Percentiles rank a stretch among this genome's conserved stretches.
phyloP scores from a whole-genome alignment of 805 yeast species.

The Pichia phayaonensis region DNA sequence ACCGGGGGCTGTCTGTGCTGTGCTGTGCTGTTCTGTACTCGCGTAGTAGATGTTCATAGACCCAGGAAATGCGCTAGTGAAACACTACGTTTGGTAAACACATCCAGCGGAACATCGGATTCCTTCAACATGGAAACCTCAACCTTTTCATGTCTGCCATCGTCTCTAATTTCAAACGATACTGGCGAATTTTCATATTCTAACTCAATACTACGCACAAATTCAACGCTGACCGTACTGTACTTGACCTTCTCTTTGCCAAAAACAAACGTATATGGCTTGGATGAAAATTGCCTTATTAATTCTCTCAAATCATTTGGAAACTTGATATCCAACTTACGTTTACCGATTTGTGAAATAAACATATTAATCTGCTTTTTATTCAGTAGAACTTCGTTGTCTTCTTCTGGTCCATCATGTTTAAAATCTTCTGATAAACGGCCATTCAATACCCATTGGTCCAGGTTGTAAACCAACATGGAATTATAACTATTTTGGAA shows the following conservation, averaged over 20 bases:
- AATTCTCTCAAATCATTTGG: conserved; percentile 4
- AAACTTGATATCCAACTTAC: conserved; percentile 15
- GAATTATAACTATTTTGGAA: conserved; percentile 27
- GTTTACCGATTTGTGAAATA: conserved; percentile 17
- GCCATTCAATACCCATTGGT: conserved; percentile 13
- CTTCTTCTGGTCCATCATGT: conserved; percentile 5
- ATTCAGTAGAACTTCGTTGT: conserved; percentile 9
- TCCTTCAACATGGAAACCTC: conserved; percentile 21
- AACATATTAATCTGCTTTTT: conserved; percentile 19
- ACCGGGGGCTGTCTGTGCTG: no score
- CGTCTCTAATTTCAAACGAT: conserved; percentile 21
- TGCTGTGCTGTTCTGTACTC: no score
- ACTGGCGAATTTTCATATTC: conserved; percentile 21
- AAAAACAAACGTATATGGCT: conserved; percentile 6
- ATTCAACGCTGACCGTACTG: conserved; percentile 13
- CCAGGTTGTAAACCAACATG: conserved; percentile 15
- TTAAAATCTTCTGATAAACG: conserved; percentile 1
- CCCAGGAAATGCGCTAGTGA: neutral
- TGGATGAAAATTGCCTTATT: conserved; percentile 6
- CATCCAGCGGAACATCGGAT: conserved; percentile 5
- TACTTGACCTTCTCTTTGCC: conserved; percentile 5
- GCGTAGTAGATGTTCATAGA: neutral
- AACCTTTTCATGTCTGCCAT: conserved; percentile 19
- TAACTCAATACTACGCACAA: conserved; percentile 23
- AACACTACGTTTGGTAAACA: conserved; percentile 7